These are phyloP conservation scores for Neurospora sp. DNA, from an alignment of 495 filamentous ascomycete genomes.

Conservation along the genomic window DNA sequence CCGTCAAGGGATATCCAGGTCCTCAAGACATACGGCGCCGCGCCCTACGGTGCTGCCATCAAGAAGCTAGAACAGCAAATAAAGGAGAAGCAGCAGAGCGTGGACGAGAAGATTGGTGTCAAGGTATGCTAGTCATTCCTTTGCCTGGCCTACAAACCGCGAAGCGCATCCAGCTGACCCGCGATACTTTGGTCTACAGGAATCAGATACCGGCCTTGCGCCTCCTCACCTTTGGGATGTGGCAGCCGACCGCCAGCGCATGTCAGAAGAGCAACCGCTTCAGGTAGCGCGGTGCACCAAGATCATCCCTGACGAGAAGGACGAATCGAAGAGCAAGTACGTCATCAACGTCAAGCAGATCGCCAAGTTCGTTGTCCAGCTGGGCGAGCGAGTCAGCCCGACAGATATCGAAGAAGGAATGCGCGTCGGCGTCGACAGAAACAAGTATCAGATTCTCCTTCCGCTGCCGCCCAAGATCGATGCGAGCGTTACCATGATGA, in stretches of 20 bases:
- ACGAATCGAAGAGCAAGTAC: conserved; percentile 97
- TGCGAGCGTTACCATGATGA: conserved; percentile 99
- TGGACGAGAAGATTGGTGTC: conserved; percentile 92
- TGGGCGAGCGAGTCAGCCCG: conserved; percentile 91
- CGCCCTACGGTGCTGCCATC: conserved; percentile 81
- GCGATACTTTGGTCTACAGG: conserved; percentile 37
- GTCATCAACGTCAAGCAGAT: conserved; percentile 99
- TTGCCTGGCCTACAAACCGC: neutral
- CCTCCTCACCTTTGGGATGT: conserved; percentile 99
- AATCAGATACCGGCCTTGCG: conserved; percentile 96
- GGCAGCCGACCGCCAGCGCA: conserved; percentile 91
- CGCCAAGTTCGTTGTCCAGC: conserved; percentile 97
- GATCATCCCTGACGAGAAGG: conserved; percentile 96
- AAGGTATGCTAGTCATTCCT: conserved; percentile 26
- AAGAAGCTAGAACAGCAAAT: conserved; percentile 98
- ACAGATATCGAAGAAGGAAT: conserved; percentile 99
- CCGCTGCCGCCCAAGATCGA: conserved; percentile 99
- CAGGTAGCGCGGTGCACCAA: conserved; percentile 98
- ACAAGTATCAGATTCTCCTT: conserved; percentile 97
- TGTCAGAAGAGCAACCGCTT: conserved; percentile 94
- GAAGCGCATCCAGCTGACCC: conserved; percentile 1
- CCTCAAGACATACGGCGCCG: conserved; percentile 96
- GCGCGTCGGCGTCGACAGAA: conserved; percentile 94
- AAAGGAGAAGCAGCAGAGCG: conserved; percentile 90
- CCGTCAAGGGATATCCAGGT: conserved; percentile 84